Evolutionary conservation across 2,329 filamentous ascomycete genomes (phyloP), one percentile per base, ranked within the genome.

Genomic region (Pseudocercospora vitis): DNA sequence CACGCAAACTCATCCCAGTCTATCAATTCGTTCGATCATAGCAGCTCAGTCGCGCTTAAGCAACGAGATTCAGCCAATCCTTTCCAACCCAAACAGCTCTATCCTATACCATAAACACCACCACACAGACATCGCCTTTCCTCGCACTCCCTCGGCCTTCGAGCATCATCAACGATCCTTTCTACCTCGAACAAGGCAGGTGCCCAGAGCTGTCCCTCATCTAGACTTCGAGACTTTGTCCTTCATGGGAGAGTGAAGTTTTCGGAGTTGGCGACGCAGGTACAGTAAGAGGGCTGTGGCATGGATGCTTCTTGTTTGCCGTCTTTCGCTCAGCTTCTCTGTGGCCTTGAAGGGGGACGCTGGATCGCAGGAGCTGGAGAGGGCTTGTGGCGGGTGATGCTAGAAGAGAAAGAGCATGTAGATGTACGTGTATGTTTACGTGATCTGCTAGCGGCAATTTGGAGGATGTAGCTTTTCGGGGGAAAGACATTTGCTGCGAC

Each of bases 321-420:
- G 84, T 0, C 74, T 87, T 0, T 81, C 78, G 9, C 70, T 87
- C 3, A 84, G 80, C n/a, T 73, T 87, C 2, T 78, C 82, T 0
- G 67, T 87, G 21, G 87, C 84, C 0, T 71, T 87, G 12, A 87
- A 87, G 64, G 87, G 83, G 82, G 85, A n/a, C n/a, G n/a, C n/a
- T n/a, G n/a, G n/a, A n/a, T n/a, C n/a, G n/a, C n/a, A n/a, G n/a
- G n/a, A n/a, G n/a, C n/a, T n/a, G n/a, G n/a, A n/a, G n/a, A n/a
- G n/a, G n/a, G n/a, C n/a, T n/a, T n/a, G n/a, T n/a, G n/a, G n/a
- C n/a, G n/a, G n/a, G n/a, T n/a, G n/a, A n/a, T n/a, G n/a, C n/a
- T n/a, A n/a, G n/a, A n/a, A n/a, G n/a, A n/a, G n/a, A n/a, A n/a
- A n/a, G n/a, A n/a, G n/a, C n/a, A n/a, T n/a, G n/a, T n/a, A n/a